Percentiles rank a stretch among this genome's conserved stretches.
Evolutionary conservation across 805 yeast species (phyloP).

Genomic region (Clavispora carvajalis): DNA sequence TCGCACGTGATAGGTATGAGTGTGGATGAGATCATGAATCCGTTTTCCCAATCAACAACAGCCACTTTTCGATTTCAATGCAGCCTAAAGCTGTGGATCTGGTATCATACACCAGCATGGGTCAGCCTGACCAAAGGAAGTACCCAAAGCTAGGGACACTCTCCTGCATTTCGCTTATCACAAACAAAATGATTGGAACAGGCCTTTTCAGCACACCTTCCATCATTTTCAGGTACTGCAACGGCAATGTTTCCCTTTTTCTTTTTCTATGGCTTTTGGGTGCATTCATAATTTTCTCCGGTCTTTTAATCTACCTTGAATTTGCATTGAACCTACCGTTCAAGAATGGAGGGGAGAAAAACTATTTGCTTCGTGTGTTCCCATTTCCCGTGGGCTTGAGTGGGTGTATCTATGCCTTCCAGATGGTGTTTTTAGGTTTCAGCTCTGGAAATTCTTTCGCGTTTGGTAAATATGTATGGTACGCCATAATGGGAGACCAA

Average conservation of each 20-base stretch:
- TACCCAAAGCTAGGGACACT: constrained; percentile 20
- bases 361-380: constrained; percentile 33
- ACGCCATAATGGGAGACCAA: constrained; percentile 24
- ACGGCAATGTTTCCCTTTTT: constrained; percentile 34
- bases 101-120: constrained; percentile 4
- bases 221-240: constrained; percentile 49
- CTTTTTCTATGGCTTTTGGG: constrained; percentile 31
- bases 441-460: constrained; percentile 63
- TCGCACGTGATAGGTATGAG: background rate
- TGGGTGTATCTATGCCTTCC: constrained; percentile 43
- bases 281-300: constrained; percentile 33
- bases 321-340: constrained; percentile 38
- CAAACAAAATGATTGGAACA: constrained; percentile 70
- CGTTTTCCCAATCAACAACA: constrained; percentile 1
- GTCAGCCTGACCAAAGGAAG: constrained; percentile 3
- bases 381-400: constrained; percentile 27
- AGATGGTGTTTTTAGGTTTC: constrained; percentile 53
- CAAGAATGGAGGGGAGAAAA: constrained; percentile 39
- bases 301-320: constrained; percentile 37
- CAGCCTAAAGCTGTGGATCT: background rate
- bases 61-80: background rate
- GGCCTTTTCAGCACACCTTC: constrained; percentile 70
- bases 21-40: background rate
- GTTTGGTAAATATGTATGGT: constrained; percentile 54
- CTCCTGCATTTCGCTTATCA: constrained; percentile 42